Percentiles rank a stretch among this genome's conserved stretches.
These are phyloP conservation scores for Russula olivacea DNA, from an alignment of 768 basidiomycete species.

Conservation along the genomic window DNA sequence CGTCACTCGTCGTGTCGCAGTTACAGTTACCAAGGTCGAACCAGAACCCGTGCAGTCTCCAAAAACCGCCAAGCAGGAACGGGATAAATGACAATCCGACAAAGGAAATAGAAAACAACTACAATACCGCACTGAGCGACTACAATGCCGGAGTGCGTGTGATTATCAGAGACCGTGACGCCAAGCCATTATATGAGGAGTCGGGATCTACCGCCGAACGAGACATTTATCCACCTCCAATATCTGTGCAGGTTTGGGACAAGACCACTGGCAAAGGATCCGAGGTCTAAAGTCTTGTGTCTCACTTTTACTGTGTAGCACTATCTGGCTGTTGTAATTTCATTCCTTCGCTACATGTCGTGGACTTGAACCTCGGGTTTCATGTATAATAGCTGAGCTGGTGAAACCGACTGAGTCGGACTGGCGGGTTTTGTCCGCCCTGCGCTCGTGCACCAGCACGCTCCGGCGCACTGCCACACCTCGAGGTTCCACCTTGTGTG, in stretches of 20 bases:
- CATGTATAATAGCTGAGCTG: no score
- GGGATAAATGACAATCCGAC: neutral
- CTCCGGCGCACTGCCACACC: no score
- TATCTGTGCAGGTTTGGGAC: neutral
- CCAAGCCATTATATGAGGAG: neutral
- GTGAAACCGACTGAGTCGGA: no score
- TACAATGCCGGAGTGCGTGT: constrained; percentile 23
- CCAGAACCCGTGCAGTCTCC: neutral
- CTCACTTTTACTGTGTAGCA: neutral
- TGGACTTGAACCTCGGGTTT: no score
- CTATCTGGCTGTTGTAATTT: neutral
- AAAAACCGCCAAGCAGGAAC: neutral
- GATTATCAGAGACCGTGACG: neutral
- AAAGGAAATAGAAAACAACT: neutral
- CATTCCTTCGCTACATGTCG: no score
- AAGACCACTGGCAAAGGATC: neutral
- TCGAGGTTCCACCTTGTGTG: no score
- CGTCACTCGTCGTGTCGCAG: neutral
- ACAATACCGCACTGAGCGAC: neutral
- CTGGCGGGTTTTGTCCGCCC: no score
- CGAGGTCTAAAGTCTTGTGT: neutral
- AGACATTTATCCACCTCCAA: neutral
- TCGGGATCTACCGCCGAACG: neutral
- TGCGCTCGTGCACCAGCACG: no score
- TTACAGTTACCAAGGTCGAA: neutral